Percentiles rank a stretch among this genome's conserved stretches.
These are phyloP conservation scores for Rhodotorula sp. DNA, from an alignment of 1,284 basidiomycete species.

Conservation along the genomic window DNA sequence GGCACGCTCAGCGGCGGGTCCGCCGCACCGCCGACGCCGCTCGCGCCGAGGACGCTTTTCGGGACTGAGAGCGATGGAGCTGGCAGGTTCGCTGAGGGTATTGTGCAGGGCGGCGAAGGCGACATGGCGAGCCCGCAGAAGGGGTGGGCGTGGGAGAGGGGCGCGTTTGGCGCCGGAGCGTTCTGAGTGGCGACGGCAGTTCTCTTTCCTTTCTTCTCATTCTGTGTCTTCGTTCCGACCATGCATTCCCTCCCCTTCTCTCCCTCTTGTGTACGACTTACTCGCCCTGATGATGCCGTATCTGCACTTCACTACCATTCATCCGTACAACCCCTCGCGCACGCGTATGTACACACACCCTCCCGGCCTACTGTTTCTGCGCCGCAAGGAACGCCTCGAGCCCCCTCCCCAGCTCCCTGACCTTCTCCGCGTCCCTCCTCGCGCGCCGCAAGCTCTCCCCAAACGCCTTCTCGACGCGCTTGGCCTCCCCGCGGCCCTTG, in stretches of 20 bases:
- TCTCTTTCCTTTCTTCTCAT: neutral
- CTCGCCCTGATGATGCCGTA: neutral
- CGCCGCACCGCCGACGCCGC: conserved; percentile 7
- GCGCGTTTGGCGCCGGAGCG: neutral
- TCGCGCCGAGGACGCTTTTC: conserved; percentile 10
- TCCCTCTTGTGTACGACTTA: neutral
- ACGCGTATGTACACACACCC: neutral
- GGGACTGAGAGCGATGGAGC: conserved; percentile 3
- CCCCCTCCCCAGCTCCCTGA: conserved; percentile 4
- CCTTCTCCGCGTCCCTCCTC: conserved; percentile 27
- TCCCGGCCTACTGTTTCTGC: neutral
- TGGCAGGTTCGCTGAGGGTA: neutral
- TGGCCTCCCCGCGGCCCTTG: neutral
- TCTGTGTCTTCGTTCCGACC: neutral
- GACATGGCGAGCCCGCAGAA: neutral
- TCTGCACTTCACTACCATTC: neutral
- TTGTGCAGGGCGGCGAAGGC: neutral
- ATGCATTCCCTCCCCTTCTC: too few species aligned
- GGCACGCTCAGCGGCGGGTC: neutral
- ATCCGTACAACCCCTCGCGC: neutral
- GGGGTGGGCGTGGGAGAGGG: neutral
- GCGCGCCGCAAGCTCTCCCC: conserved; percentile 16
- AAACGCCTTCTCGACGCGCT: conserved; percentile 5
- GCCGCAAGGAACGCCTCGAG: conserved; percentile 8
- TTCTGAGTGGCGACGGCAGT: neutral